Percentiles rank a stretch among this genome's conserved stretches.
These are phyloP conservation scores for Pseudonectria buxi DNA, from an alignment of 2,329 filamentous ascomycete genomes.

Conservation along the genomic window DNA sequence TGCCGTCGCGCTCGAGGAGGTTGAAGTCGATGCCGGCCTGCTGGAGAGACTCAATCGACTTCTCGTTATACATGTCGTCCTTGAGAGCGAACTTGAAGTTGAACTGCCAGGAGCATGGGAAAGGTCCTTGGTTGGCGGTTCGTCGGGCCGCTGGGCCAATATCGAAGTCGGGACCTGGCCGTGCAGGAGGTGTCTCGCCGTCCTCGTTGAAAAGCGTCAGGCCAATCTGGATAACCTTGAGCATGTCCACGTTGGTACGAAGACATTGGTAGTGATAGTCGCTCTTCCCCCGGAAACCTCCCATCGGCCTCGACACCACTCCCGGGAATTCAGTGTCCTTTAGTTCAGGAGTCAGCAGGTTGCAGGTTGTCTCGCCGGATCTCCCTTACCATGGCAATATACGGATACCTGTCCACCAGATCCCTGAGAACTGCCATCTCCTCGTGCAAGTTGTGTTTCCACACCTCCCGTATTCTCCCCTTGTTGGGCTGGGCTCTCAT, in stretches of 20 bases:
- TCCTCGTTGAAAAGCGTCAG: slow-evolving; percentile 89
- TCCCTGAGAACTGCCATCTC: slow-evolving; percentile 82
- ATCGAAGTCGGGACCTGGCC: slow-evolving; percentile 44
- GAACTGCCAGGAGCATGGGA: slow-evolving; percentile 96
- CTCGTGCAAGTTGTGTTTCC: slow-evolving; percentile 83
- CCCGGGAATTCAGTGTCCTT: slow-evolving; percentile 99
- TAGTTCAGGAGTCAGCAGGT: slow-evolving; percentile 4
- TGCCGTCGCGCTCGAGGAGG: slow-evolving; percentile 77
- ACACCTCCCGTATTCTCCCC: slow-evolving; percentile 88
- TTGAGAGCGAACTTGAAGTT: slow-evolving; percentile 96
- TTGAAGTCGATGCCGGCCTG: slow-evolving; percentile 90
- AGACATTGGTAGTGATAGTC: slow-evolving; percentile 99
- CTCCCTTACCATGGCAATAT: slow-evolving; percentile 85
- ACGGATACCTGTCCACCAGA: slow-evolving; percentile 84
- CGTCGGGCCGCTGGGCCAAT: slow-evolving; percentile 31
- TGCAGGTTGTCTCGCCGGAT: slow-evolving; percentile 6
- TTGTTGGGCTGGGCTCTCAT: slow-evolving; percentile 55
- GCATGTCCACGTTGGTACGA: slow-evolving; percentile 91
- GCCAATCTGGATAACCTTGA: slow-evolving; percentile 96
- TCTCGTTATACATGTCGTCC: slow-evolving; percentile 95
- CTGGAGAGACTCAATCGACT: slow-evolving; percentile 85
- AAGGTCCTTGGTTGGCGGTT: slow-evolving; percentile 40
- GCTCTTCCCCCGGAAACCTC: slow-evolving; percentile 86
- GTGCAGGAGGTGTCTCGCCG: slow-evolving; percentile 75
- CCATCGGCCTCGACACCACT: slow-evolving; percentile 91